A percentile compares a stretch with the other conserved stretches of the same genome.
phyloP scores from a whole-genome alignment of 2,329 filamentous ascomycete genomes.

The Dissoconium aciculare region DNA sequence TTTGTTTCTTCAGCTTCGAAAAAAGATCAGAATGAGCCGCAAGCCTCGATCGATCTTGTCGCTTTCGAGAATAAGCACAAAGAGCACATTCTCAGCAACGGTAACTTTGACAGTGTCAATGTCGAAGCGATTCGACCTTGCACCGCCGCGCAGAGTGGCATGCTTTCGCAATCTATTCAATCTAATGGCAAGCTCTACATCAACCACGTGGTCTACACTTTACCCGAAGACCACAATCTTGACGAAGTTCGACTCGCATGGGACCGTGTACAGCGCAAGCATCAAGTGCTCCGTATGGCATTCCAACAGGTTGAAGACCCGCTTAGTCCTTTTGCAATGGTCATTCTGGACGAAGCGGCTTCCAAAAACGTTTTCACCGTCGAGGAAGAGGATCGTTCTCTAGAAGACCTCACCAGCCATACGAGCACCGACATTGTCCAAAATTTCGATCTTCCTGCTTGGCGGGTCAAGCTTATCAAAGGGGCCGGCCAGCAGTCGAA shows the following conservation, averaged over 20 bases:
- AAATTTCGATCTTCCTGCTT: conserved; percentile 43
- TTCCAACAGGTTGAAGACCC: conserved; percentile 50
- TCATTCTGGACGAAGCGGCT: conserved; percentile 38
- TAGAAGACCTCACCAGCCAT: conserved; percentile 4
- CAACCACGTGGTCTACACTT: conserved; percentile 49
- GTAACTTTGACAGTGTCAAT: conserved; percentile 20
- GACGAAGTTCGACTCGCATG: conserved; percentile 43
- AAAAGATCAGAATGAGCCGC: background rate
- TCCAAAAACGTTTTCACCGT: background rate
- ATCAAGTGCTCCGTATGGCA: conserved; percentile 63
- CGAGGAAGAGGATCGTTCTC: conserved; percentile 21
- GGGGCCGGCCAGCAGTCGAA: conserved; percentile 6
- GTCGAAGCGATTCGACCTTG: conserved; percentile 56
- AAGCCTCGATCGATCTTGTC: conserved; percentile 34
- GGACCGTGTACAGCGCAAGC: conserved; percentile 36
- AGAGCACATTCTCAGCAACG: conserved; percentile 19
- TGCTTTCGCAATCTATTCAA: conserved; percentile 59
- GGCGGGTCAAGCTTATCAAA: conserved; percentile 42
- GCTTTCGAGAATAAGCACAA: conserved; percentile 36
- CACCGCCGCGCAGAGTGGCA: conserved; percentile 63
- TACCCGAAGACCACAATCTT: conserved; percentile 30
- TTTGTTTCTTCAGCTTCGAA: conserved; percentile 4
- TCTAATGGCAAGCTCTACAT: conserved; percentile 57
- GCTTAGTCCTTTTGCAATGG: conserved; percentile 56
- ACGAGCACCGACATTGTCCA: conserved; percentile 23